A percentile compares a stretch with the other conserved stretches of the same genome.
These are phyloP conservation scores for Flaveria bidentis DNA, from an alignment of 129 eudicot species.

Conservation along the genomic window DNA sequence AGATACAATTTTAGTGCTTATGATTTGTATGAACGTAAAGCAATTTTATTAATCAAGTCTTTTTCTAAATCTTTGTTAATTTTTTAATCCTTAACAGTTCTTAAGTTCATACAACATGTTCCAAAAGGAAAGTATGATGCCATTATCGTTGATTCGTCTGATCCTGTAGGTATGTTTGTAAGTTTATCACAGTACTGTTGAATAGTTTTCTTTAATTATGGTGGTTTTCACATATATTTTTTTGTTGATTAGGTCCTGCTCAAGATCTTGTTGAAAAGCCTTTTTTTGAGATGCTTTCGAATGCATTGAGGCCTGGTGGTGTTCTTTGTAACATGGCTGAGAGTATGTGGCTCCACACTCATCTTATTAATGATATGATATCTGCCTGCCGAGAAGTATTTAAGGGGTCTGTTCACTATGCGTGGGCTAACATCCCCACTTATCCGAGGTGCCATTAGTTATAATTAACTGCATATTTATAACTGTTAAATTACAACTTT, in stretches of 20 bases:
- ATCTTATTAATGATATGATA: constrained; percentile 86
- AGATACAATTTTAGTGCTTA: not conserved
- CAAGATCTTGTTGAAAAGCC: constrained; percentile 93
- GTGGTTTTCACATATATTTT: not conserved
- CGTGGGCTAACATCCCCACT: constrained; percentile 96
- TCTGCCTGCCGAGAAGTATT: constrained; percentile 73
- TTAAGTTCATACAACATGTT: constrained; percentile 55
- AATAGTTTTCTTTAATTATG: not conserved
- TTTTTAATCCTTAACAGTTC: constrained; percentile 47
- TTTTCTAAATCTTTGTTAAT: not conserved
- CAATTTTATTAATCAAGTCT: not conserved
- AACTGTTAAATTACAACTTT: not conserved
- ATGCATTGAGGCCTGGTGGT: constrained; percentile 92
- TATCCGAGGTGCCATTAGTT: constrained; percentile 70
- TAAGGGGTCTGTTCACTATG: constrained; percentile 91
- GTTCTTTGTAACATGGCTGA: constrained; percentile 98
- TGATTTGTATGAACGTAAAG: not conserved
- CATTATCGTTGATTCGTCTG: constrained; percentile 88
- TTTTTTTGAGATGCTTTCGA: constrained; percentile 74
- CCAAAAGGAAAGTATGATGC: constrained; percentile 90
- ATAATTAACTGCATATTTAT: not conserved
- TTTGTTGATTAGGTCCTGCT: constrained; percentile 70
- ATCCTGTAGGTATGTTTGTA: constrained; percentile 83
- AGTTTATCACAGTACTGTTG: not conserved
- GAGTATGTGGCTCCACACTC: constrained; percentile 98